Evolutionary conservation across 345 rosid genomes (phyloP).

Genomic region (Moricandia moricandioides): DNA sequence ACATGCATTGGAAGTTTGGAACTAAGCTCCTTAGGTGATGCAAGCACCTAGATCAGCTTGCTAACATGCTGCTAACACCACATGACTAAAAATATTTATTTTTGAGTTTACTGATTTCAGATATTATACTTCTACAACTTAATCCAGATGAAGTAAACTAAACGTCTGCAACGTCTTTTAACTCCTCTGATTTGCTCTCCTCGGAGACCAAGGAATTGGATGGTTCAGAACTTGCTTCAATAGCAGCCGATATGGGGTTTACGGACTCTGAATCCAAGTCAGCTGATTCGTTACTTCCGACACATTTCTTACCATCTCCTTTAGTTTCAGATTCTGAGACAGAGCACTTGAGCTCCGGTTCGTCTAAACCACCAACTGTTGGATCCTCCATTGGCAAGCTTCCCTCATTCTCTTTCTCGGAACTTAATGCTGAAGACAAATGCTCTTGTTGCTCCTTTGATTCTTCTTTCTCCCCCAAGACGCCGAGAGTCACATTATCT

Average conservation of each 20-base stretch:
- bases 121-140: not conserved
- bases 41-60: not conserved
- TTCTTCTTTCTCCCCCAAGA: conserved; percentile 4
- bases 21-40: not conserved
- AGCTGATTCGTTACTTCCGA: not conserved
- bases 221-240: conserved; percentile 12
- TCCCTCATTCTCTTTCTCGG: conserved; percentile 3
- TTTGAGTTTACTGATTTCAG: not conserved
- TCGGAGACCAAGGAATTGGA: not conserved
- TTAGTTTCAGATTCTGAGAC: not conserved
- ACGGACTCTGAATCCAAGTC: conserved; percentile 2
- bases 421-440: conserved; percentile 13
- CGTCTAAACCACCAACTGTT: not conserved
- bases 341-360: conserved; percentile 5
- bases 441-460: conserved; percentile 5
- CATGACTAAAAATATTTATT: not conserved
- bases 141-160: not conserved
- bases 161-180: not conserved
- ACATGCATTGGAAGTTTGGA: not conserved
- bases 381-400: conserved; percentile 5
- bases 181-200: not conserved
- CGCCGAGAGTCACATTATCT: not conserved
- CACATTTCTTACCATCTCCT: conserved; percentile 4
- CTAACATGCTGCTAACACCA: not conserved
- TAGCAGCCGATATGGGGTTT: not conserved